A percentile compares a stretch with the other conserved stretches of the same genome.
phyloP scores from a whole-genome alignment of 192 early-diverging fungal genomes.

The Entophlyctis luteolus region DNA sequence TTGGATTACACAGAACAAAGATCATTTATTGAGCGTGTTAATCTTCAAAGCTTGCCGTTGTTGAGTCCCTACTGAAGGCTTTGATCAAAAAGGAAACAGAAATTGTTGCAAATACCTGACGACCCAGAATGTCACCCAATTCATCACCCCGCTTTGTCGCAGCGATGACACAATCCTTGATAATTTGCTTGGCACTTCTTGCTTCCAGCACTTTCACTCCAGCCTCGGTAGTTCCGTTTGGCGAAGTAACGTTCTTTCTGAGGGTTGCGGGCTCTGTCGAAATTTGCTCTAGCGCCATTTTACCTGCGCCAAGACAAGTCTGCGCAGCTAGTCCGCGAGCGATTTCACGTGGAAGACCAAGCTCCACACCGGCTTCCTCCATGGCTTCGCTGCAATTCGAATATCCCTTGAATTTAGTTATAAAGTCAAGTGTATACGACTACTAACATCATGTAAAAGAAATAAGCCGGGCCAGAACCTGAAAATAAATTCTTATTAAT shows the following conservation, averaged over 20 bases:
- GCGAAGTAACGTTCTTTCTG: conserved; percentile 84
- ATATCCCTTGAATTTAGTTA: background rate
- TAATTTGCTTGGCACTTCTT: conserved; percentile 48
- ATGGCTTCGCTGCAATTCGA: conserved; percentile 52
- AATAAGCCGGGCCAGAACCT: conserved; percentile 94
- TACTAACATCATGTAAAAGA: conserved; percentile 90
- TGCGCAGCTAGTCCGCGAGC: conserved; percentile 80
- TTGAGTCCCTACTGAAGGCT: too few relatives aligned
- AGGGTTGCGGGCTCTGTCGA: conserved; percentile 69
- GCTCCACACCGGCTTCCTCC: conserved; percentile 69
- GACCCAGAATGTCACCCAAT: conserved; percentile 55
- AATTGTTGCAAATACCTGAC: conserved; percentile 3
- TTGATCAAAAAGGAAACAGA: background rate
- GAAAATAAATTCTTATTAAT: background rate
- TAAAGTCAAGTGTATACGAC: conserved; percentile 44
- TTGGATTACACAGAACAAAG: too few relatives aligned
- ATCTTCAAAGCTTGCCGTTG: too few relatives aligned
- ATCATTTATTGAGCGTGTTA: too few relatives aligned
- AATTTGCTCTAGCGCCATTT: conserved; percentile 68
- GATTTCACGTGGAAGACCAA: conserved; percentile 69
- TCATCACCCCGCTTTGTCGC: conserved; percentile 67
- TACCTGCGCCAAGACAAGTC: conserved; percentile 87
- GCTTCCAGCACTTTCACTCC: conserved; percentile 75
- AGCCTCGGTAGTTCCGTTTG: conserved; percentile 90
- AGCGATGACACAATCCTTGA: conserved; percentile 57